Percentiles rank a stretch among this genome's conserved stretches.
phyloP scores from a whole-genome alignment of 805 yeast species.

The Lipomyces chichibuensis region DNA sequence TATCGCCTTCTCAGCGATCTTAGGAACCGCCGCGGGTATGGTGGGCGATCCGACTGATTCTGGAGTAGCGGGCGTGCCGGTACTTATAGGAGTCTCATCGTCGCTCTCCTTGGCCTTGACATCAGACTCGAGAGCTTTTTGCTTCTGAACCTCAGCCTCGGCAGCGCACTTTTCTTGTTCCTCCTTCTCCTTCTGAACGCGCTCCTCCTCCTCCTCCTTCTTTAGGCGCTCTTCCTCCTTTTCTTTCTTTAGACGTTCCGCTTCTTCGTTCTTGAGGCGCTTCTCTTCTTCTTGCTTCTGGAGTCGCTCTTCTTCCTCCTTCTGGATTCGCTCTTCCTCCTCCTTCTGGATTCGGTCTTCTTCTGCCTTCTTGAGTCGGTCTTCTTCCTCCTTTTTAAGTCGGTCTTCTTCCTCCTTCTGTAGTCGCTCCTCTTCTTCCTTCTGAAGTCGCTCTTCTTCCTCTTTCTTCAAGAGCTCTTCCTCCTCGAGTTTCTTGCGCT shows the following conservation, averaged over 20 bases:
- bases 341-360: slow-evolving; percentile 10
- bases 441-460: slow-evolving; percentile 19
- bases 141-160: slow-evolving; percentile 7
- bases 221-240: slow-evolving; percentile 14
- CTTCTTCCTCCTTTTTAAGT: slow-evolving; percentile 26
- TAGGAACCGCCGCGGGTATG: slow-evolving; percentile 24
- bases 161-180: slow-evolving; percentile 8
- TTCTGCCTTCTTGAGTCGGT: slow-evolving; percentile 18
- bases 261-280: slow-evolving; percentile 13
- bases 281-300: slow-evolving; percentile 28
- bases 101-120: slow-evolving; percentile 13
- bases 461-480: slow-evolving; percentile 19
- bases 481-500: slow-evolving; percentile 17
- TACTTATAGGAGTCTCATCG: slow-evolving; percentile 31
- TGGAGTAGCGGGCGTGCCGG: slow-evolving; percentile 31
- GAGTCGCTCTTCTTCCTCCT: slow-evolving; percentile 27
- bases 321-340: slow-evolving; percentile 15
- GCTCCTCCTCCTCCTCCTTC: slow-evolving; percentile 7
- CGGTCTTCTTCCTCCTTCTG: slow-evolving; percentile 15
- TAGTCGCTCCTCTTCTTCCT: slow-evolving; percentile 20
- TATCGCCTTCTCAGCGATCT: slow-evolving; percentile 11
- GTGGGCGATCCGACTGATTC: slow-evolving; percentile 29
- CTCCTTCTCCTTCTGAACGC: background rate
- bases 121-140: slow-evolving; percentile 11
- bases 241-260: slow-evolving; percentile 2